A percentile compares a stretch with the other conserved stretches of the same genome.
Conservation (phyloP, 441 rosid genomes). For the Corymbia citriodora region DNA sequence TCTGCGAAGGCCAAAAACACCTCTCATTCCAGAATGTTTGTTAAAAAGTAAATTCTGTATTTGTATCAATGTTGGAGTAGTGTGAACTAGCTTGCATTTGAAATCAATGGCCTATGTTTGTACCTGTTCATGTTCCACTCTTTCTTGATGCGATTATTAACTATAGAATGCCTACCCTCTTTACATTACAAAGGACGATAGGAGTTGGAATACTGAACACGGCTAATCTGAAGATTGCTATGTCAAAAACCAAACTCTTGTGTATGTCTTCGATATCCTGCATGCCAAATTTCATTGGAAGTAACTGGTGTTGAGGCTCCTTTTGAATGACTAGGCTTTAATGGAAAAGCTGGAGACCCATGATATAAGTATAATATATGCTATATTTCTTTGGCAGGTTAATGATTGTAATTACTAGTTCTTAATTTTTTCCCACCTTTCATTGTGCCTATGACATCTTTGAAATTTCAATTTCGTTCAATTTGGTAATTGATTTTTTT, state of each 20-base stretch:
- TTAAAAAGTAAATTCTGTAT: slow-evolving; percentile 52
- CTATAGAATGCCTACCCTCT: slow-evolving; percentile 56
- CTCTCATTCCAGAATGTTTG: slow-evolving; percentile 61
- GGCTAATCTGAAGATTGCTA: slow-evolving; percentile 36
- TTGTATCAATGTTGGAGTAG: slow-evolving; percentile 59
- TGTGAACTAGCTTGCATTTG: slow-evolving; percentile 56
- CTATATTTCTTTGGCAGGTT: slow-evolving; percentile 14
- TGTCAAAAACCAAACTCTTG: slow-evolving; percentile 59
- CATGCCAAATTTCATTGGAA: slow-evolving; percentile 99
- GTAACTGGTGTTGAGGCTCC: slow-evolving; percentile 95
- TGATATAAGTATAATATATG: slow-evolving; percentile 66
- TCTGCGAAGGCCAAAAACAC: slow-evolving; percentile 30
- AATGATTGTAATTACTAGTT: not conserved
- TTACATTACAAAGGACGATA: slow-evolving; percentile 46
- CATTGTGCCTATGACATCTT: not conserved
- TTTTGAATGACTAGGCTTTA: slow-evolving; percentile 89
- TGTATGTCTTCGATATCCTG: slow-evolving; percentile 63
- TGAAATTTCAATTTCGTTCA: not conserved
- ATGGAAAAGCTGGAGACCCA: slow-evolving; percentile 72
- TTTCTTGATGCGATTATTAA: slow-evolving; percentile 84
- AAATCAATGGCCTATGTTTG: slow-evolving; percentile 51
- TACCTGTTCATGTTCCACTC: slow-evolving; percentile 81
- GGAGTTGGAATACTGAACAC: slow-evolving; percentile 40
- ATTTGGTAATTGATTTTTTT: too few relatives aligned
- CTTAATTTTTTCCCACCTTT: not conserved